Evolutionary conservation across 306 rosid species (phyloP), one percentile per base, ranked within the genome.

Genomic region (Ziziphus jujuba): DNA sequence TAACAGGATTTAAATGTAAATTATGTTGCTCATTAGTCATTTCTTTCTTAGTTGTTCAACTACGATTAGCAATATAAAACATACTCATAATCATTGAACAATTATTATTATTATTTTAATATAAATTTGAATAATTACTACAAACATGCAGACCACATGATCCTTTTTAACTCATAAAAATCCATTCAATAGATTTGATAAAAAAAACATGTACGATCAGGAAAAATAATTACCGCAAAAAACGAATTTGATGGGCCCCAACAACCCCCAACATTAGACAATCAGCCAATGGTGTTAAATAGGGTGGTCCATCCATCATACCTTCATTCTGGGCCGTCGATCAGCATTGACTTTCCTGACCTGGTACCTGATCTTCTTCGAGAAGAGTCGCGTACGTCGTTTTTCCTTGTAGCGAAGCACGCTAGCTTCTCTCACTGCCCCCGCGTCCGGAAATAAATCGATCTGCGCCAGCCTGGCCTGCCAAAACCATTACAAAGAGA

Each of bases 241-340:
- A 23, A 17, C 3, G 1, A 58, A 0, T 19, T 15, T 40, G 45
- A 11, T 40, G 45, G 45, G 45, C 45, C 45, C 45, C 45, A 40
- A 40, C 45, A 9, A 8, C 45, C 45, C 9, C 21, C 23, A 5
- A 11, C 19, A 44, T 50, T 13, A 19, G 12, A 15, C 5, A 14
- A n/a, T 5, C 14, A 5, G 7, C 9, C 50, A 28, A 7, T 10
- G 3, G 10, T 12, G 21, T 14, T 19, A 5, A 33, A 25, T 7
- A 58, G 13, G 28, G n/a, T n/a, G n/a, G n/a, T n/a, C n/a, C n/a
- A n/a, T 58, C 16, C 17, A 56, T 51, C 74, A 14, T 85, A 92
- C 98, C 93, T 92, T 88, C 91, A 86, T 82, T 72, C 93, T 92
- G 75, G 96, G 96, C 76, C 98, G 96, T 87, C 75, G 81, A 86